Conservation (phyloP, 2,329 filamentous ascomycete genomes). For the Eutypa lata region DNA sequence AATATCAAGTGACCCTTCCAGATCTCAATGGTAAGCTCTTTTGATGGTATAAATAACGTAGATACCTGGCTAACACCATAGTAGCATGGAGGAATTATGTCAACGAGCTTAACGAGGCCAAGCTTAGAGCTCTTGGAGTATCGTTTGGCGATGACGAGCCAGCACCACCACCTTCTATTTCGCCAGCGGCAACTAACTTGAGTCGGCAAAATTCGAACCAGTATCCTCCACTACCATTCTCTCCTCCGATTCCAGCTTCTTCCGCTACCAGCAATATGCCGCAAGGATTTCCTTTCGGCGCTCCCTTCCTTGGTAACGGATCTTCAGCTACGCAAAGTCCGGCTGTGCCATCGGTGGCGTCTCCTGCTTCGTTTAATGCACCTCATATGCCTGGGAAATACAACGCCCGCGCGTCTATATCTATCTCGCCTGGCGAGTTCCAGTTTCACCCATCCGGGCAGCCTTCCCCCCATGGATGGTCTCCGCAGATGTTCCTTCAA, state of each 20-base stretch:
- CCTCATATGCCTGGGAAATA: constrained; percentile 52
- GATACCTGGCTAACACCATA: constrained; percentile 8
- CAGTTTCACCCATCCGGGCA: constrained; percentile 66
- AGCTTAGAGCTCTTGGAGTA: constrained; percentile 86
- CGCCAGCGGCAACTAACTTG: constrained; percentile 59
- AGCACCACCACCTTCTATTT: constrained; percentile 57
- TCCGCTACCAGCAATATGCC: constrained; percentile 69
- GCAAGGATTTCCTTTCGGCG: constrained; percentile 55
- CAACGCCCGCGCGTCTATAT: constrained; percentile 71
- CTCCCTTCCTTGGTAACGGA: constrained; percentile 57
- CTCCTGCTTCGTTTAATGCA: constrained; percentile 67
- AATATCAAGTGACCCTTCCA: constrained; percentile 65
- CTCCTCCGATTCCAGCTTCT: constrained; percentile 75
- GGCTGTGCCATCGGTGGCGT: constrained; percentile 62
- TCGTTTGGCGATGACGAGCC: constrained; percentile 74
- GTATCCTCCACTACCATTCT: constrained; percentile 75
- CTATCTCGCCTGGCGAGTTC: constrained; percentile 60
- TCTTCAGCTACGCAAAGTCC: constrained; percentile 62
- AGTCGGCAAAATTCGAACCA: constrained; percentile 70
- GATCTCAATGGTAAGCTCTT: constrained; percentile 57
- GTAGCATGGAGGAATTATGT: constrained; percentile 74
- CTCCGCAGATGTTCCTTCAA: constrained; percentile 52
- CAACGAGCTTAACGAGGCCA: constrained; percentile 81
- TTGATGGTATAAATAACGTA: not conserved
- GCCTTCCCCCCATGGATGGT: constrained; percentile 58